Conservation (phyloP, 2,329 filamentous ascomycete species). For the Hypoxylon sp. region DNA sequence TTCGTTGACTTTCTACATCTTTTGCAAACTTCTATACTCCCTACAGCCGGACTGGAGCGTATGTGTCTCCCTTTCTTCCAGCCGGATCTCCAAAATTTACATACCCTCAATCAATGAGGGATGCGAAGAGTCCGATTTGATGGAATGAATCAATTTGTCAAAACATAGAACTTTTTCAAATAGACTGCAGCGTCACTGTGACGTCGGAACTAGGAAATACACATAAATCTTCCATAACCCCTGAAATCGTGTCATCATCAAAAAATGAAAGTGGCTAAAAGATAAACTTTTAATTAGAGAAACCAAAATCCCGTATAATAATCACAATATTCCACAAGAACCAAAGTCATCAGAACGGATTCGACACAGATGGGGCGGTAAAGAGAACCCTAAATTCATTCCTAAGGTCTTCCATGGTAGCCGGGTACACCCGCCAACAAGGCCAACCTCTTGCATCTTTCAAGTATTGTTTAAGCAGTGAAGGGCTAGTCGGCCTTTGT, state of each 20-base stretch:
- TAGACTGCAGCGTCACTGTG: not conserved
- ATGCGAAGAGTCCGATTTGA: not conserved
- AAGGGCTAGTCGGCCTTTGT: conserved; percentile 12
- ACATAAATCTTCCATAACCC: not conserved
- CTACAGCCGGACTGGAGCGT: not conserved
- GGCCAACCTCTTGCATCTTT: not conserved
- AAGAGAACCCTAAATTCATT: not conserved
- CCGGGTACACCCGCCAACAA: not conserved
- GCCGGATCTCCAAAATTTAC: not conserved
- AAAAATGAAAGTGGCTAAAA: not conserved
- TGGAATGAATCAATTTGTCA: not conserved
- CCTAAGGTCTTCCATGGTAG: not conserved
- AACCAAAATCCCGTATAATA: not conserved
- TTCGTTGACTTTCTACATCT: conserved; percentile 19
- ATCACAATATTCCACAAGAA: not conserved
- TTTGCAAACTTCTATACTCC: not conserved
- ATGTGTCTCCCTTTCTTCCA: not conserved
- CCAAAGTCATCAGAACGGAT: not conserved
- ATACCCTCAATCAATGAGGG: not conserved
- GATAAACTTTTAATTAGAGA: conserved; percentile 1
- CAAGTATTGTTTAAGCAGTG: not conserved
- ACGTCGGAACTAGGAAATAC: conserved; percentile 11
- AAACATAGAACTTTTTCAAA: not conserved
- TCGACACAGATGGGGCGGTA: not conserved
- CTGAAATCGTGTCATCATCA: not conserved